Base-by-base conservation (phyloP, 352 stramenopile genomes). In the Thraustotheca clavata region DNA sequence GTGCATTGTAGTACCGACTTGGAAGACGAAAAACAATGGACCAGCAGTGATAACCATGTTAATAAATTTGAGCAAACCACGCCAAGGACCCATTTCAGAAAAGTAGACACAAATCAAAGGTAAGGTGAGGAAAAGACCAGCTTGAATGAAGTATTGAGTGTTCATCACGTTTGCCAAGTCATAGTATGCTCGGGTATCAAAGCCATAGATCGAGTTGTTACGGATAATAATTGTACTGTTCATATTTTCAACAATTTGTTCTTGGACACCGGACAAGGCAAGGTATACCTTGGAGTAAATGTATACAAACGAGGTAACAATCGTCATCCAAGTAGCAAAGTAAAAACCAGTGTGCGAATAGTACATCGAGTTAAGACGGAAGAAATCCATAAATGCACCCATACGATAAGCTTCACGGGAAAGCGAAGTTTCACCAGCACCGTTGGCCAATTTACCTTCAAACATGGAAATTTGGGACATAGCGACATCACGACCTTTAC, bases 381-480 rank as follows among this genome's bases (percentile, higher is more conserved):
- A 93, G 54, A 93, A 93, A 52, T 93, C 83, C 68, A 93, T 72
- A 54, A 91, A 91, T 65, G 88, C 80, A 24, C 83, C 83, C 83
- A 93, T 90, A 40, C 83, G 83, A 49, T 93, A 83, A 18, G 82
- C 82, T 57, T 93, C 83, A 60, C 83, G 83, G 3, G 83, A 71
- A 4, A 93, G 61, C 38, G 76, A 89, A 20, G 83, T 90, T 62
- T 93, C 83, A 57, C 81, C 83, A 1, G 81, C 82, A 62, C 83
- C 83, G 69, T 93, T 93, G 0, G 81, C 83, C 34, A 93, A 69
- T 70, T 93, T 93, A 54, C 81, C 82, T 68, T 92, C 83, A 52
- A 92, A 92, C 81, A 98, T 91, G 71, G 97, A 97, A 49, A 98
- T 91, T 71, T 99, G 96, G 70, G 97, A 96, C 92, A 98, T 98